These are phyloP conservation scores for Epicoccum sorghinum DNA, from an alignment of 2,329 filamentous ascomycete genomes.

Conservation along the genomic window DNA sequence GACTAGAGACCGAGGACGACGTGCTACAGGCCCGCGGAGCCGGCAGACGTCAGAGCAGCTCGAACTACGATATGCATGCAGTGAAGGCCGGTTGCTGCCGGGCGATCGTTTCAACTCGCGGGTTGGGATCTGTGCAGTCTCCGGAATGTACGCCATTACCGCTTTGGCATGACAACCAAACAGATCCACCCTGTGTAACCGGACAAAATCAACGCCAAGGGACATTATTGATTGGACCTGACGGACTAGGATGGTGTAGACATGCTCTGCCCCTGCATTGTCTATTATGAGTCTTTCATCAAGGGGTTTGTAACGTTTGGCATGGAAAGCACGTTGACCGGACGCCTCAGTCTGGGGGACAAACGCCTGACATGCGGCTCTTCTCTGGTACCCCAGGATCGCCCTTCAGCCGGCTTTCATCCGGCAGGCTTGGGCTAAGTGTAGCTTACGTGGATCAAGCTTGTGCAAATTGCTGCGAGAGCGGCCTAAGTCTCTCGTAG, in stretches of 20 bases:
- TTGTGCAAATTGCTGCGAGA: background rate
- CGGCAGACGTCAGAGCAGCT: conserved; percentile 23
- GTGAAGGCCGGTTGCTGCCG: conserved; percentile 42
- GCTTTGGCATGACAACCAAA: conserved; percentile 33
- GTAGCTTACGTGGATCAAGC: conserved; percentile 1
- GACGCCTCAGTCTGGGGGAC: conserved; percentile 12
- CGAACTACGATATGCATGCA: conserved; percentile 33
- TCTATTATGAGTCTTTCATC: conserved; percentile 18
- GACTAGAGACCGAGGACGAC: conserved; percentile 17
- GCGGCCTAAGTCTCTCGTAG: background rate
- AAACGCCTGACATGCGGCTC: conserved; percentile 18
- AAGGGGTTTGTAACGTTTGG: conserved; percentile 26
- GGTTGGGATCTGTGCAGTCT: conserved; percentile 14
- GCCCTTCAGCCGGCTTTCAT: background rate
- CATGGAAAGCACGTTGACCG: conserved; percentile 24
- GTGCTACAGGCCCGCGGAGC: conserved; percentile 15
- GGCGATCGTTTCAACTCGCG: conserved; percentile 33
- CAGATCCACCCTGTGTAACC: conserved; percentile 34
- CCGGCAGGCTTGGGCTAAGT: background rate
- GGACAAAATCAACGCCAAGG: conserved; percentile 6
- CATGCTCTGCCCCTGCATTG: conserved; percentile 6
- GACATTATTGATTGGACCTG: background rate
- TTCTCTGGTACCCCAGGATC: conserved; percentile 5
- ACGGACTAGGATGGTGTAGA: background rate
- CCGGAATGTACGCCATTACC: conserved; percentile 38